Evolutionary conservation across 1,139 yeast genomes (phyloP), one percentile per base, ranked within the genome.

Genomic region (Yamadazyma mexicana): DNA sequence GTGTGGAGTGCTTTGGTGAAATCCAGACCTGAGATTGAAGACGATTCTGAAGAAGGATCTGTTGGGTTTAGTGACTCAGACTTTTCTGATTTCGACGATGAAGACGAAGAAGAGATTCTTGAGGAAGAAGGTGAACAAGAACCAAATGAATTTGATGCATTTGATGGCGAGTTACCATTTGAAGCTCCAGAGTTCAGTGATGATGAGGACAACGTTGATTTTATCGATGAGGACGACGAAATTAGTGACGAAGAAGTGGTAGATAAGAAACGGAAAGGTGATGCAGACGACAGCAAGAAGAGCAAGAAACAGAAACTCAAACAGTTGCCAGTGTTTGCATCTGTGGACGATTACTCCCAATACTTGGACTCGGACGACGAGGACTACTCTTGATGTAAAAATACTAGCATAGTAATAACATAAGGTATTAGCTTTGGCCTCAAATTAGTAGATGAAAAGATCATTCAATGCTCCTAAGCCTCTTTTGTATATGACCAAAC

Each of bases 1-100:
- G 87, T 88, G 31, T 89, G 96, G 96, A 70, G 81, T 52, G 97
- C 96, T 0, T 72, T 89, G 56, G 95, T 89, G 27, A 79, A 82
- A 54, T 85, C 95, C 31, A 79, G 79, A 50, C 95, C 96, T 0
- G 95, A 85, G 40, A 81, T 86, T 40, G 95, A 85, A 47, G 71
- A 60, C 20, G 80, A 62, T 16, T 73, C 69, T 12, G 79, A 65
- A 24, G 75, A 64, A 10, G 70, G 61, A 6, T 77, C 71, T 39
- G 73, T 69, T 27, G 79, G 69, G 11, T 62, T 75, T 33, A 86
- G 75, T 46, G 79, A 74, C 45, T 71, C 52, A 6, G 73, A 58
- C 36, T 66, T 55, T 39, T 62, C 57, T 1, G 73, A 62, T 40
- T 51, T 58, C 49, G 68, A 52, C 8, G 64, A 48, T 3, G 64